Evolutionary conservation across 306 rosid species (phyloP).

Genomic region (Senna tora): DNA sequence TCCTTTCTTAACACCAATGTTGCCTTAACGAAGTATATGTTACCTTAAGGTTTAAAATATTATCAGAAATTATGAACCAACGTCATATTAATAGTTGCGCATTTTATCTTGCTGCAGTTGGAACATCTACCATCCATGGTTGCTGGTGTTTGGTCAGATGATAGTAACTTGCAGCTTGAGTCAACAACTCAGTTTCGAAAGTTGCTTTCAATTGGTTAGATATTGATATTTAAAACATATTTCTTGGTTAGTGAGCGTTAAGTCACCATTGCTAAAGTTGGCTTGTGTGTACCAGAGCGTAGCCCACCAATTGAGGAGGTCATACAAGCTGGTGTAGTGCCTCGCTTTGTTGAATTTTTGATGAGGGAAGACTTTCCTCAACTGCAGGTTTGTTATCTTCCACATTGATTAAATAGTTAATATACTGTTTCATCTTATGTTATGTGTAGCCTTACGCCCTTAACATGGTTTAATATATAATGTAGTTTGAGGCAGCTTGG

Average conservation of each 20-base stretch:
- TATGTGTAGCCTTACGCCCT: constrained; percentile 10
- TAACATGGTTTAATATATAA: constrained; percentile 15
- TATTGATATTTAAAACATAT: constrained; percentile 6
- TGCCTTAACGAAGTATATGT: neutral
- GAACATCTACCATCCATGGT: constrained; percentile 94
- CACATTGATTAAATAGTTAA: neutral
- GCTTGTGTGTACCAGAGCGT: constrained; percentile 55
- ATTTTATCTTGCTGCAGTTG: constrained; percentile 59
- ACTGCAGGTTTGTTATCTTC: constrained; percentile 65
- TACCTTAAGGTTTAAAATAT: neutral
- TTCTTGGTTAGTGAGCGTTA: neutral
- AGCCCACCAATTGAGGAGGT: constrained; percentile 96
- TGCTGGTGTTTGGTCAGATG: constrained; percentile 87
- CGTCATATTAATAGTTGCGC: constrained; percentile 2
- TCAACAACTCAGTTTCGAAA: constrained; percentile 95
- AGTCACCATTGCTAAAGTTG: neutral
- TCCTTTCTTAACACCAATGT: neutral
- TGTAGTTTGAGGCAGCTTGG: constrained; percentile 99
- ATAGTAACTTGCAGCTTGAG: constrained; percentile 75
- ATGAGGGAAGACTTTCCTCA: constrained; percentile 85
- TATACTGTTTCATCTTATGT: neutral
- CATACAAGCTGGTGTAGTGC: constrained; percentile 88
- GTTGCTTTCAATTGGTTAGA: constrained; percentile 89
- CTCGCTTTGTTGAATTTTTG: constrained; percentile 87
- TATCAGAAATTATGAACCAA: neutral